Evolutionary conservation across 306 rosid species (phyloP).

Genomic region (Prinsepia uniflora): DNA sequence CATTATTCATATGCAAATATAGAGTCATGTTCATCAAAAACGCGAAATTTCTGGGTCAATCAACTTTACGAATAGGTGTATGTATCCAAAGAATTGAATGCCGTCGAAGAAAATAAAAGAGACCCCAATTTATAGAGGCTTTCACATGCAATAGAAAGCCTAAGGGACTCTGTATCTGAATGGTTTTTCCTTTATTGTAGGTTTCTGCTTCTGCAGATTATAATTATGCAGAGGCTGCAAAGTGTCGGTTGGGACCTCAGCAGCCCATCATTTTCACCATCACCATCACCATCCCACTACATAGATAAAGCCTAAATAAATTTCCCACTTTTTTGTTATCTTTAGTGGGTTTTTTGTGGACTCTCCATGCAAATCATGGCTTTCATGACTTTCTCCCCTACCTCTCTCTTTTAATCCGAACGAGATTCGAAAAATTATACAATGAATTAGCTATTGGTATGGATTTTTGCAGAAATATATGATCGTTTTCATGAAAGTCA

Average conservation of each 20-base stretch:
- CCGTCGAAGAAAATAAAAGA: not conserved
- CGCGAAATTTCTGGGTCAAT: too few species aligned
- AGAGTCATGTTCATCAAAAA: too few species aligned
- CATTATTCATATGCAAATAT: not conserved
- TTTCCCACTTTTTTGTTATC: slow-evolving; percentile 23
- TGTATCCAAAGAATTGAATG: not conserved
- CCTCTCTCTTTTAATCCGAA: not conserved
- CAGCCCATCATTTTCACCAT: slow-evolving; percentile 22
- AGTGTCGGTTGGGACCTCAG: slow-evolving; percentile 18
- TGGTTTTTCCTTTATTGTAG: slow-evolving; percentile 26
- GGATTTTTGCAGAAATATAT: too few species aligned
- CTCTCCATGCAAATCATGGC: slow-evolving; percentile 41
- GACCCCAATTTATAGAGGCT: not conserved
- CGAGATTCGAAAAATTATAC: too few species aligned
- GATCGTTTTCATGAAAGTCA: too few species aligned
- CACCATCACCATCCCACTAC: slow-evolving; percentile 32
- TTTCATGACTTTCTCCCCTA: slow-evolving; percentile 30
- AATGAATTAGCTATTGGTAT: too few species aligned
- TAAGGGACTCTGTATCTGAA: slow-evolving; percentile 9
- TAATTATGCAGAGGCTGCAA: slow-evolving; percentile 36
- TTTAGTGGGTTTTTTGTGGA: slow-evolving; percentile 43
- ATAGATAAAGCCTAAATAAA: slow-evolving; percentile 24
- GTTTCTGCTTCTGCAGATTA: slow-evolving; percentile 19
- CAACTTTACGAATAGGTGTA: too few species aligned
- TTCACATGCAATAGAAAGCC: slow-evolving; percentile 33